phyloP scores from a whole-genome alignment of 2,329 filamentous ascomycete species.

The Endocalyx cinctus region DNA sequence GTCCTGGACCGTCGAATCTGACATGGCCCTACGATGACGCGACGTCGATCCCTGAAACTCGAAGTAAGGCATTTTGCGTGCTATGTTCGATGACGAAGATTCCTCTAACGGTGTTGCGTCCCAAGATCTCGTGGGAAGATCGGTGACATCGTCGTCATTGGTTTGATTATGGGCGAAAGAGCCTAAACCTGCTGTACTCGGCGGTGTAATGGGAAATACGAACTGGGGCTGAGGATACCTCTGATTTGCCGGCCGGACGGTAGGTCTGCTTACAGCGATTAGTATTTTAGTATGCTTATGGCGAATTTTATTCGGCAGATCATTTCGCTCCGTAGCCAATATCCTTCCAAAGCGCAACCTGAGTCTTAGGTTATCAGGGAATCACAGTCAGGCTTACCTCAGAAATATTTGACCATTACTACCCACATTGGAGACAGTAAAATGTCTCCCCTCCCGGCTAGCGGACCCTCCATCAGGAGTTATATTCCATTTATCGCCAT shows the following conservation, averaged over 20 bases:
- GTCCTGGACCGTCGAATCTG: conserved; percentile 73
- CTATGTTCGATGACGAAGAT: conserved; percentile 23
- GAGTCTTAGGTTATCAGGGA: not conserved
- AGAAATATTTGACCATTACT: conserved; percentile 80
- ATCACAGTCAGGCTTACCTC: conserved; percentile 55
- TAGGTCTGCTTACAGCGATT: conserved; percentile 42
- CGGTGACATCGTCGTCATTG: conserved; percentile 25
- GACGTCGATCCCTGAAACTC: conserved; percentile 17
- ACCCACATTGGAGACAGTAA: conserved; percentile 76
- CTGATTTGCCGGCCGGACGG: conserved; percentile 56
- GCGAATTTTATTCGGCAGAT: not conserved
- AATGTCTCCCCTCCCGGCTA: conserved; percentile 64
- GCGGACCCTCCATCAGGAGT: conserved; percentile 57
- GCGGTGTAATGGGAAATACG: conserved; percentile 57
- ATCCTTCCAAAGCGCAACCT: not conserved
- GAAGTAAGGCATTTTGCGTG: conserved; percentile 29
- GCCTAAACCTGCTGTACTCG: conserved; percentile 54
- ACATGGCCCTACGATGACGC: conserved; percentile 60
- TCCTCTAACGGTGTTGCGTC: conserved; percentile 33
- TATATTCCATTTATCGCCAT: conserved; percentile 51
- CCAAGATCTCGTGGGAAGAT: conserved; percentile 35
- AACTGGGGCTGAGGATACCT: conserved; percentile 58
- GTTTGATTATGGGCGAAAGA: conserved; percentile 29
- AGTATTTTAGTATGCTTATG: conserved; percentile 6
- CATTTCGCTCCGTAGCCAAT: not conserved